Evolutionary conservation across 371 early-diverging fungal genomes (phyloP).

Genomic region (Phascolomyces articulosus): DNA sequence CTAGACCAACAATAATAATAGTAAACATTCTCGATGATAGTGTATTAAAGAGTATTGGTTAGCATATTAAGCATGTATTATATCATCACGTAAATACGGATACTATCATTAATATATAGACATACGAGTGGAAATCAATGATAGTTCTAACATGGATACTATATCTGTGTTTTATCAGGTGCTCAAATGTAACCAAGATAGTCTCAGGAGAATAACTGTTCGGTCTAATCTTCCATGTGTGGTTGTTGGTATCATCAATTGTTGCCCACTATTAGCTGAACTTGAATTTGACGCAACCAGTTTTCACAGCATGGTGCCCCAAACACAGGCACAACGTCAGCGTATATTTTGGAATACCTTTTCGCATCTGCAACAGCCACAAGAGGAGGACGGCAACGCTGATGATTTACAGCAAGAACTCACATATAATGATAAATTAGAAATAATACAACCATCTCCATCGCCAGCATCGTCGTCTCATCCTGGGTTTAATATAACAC

Average conservation of each 20-base stretch:
- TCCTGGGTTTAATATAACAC: neutral
- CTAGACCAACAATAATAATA: too few species aligned
- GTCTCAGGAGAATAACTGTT: neutral
- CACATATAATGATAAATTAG: neutral
- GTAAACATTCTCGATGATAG: too few species aligned
- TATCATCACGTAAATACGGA: too few species aligned
- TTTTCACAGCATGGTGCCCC: neutral
- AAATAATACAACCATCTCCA: neutral
- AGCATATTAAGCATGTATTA: too few species aligned
- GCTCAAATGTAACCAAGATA: neutral
- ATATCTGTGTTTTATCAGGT: neutral
- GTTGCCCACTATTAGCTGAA: neutral
- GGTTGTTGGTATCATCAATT: neutral
- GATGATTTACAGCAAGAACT: too few species aligned
- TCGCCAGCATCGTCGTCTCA: neutral
- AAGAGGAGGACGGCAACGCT: too few species aligned
- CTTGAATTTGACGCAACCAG: neutral
- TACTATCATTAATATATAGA: neutral
- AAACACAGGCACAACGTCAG: neutral
- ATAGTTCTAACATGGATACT: neutral
- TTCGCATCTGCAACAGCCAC: too few species aligned
- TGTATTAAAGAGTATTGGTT: too few species aligned
- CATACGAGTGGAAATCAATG: neutral
- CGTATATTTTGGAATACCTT: too few species aligned
- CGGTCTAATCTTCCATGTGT: neutral